A percentile compares a stretch with the other conserved stretches of the same genome.
Conservation (phyloP, 1,284 basidiomycete species). For the Microbotryomycetes sp. region DNA sequence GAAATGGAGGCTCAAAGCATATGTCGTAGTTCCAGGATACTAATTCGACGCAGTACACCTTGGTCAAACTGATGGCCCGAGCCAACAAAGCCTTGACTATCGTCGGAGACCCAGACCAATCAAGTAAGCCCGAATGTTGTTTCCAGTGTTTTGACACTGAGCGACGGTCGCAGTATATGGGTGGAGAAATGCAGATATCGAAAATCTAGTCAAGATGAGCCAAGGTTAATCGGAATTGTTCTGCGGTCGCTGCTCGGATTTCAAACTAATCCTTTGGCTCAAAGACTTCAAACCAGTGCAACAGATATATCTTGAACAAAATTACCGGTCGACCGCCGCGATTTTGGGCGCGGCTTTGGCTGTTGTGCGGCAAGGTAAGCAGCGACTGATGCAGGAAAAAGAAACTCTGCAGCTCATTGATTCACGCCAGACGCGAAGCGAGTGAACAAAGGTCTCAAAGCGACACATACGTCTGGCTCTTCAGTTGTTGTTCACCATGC, state of each 20-base stretch:
- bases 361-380: conserved; percentile 69
- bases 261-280: conserved; percentile 7
- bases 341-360: conserved; percentile 69
- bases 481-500: conserved; percentile 50
- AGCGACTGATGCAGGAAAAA: not conserved
- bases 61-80: conserved; percentile 66
- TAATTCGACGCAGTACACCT: conserved; percentile 73
- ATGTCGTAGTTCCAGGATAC: conserved; percentile 65
- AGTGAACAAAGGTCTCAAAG: conserved; percentile 66
- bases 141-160: not conserved
- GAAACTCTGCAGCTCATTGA: not conserved
- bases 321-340: conserved; percentile 74
- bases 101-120: conserved; percentile 89
- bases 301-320: conserved; percentile 74
- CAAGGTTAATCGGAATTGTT: conserved; percentile 45
- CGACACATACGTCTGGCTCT: conserved; percentile 58
- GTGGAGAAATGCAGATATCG: conserved; percentile 77
- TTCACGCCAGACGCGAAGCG: conserved; percentile 55
- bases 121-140: conserved; percentile 50
- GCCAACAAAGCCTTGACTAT: conserved; percentile 59
- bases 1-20: not conserved
- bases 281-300: conserved; percentile 52
- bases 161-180: conserved; percentile 72
- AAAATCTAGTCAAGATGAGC: conserved; percentile 69
- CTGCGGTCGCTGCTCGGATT: conserved; percentile 36